These are phyloP conservation scores for Rhizoctonia solani DNA, from an alignment of 1,284 basidiomycete species.

Conservation along the genomic window DNA sequence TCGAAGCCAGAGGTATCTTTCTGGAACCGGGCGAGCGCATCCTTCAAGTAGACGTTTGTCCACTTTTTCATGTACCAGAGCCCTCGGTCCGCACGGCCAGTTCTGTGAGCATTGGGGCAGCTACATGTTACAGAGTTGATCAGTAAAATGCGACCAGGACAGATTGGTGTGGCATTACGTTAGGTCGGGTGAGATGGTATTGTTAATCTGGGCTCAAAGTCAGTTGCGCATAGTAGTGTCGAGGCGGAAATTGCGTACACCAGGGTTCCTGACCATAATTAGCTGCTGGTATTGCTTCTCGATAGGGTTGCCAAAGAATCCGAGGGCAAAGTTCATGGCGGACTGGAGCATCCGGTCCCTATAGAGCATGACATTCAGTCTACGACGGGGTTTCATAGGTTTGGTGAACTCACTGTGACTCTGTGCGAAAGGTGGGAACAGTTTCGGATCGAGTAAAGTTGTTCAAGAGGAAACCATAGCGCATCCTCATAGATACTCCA, in stretches of 20 bases:
- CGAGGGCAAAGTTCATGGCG: constrained; percentile 81
- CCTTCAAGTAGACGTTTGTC: constrained; percentile 70
- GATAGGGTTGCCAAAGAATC: constrained; percentile 84
- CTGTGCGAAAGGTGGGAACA: constrained; percentile 84
- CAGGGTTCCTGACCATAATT: constrained; percentile 70
- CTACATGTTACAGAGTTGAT: not conserved
- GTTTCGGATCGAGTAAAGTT: constrained; percentile 74
- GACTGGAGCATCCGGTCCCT: constrained; percentile 83
- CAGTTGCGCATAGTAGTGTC: not conserved
- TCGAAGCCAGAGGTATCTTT: constrained; percentile 64
- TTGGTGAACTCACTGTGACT: constrained; percentile 67
- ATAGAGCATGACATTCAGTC: constrained; percentile 27
- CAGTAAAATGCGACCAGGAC: not conserved
- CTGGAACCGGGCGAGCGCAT: constrained; percentile 67
- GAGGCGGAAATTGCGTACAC: constrained; percentile 46
- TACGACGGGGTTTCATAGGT: no score
- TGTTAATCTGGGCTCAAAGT: constrained; percentile 62
- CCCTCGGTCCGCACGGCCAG: constrained; percentile 36
- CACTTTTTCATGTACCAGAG: constrained; percentile 52
- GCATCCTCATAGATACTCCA: constrained; percentile 38
- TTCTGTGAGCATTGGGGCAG: constrained; percentile 34
- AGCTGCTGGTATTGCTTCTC: constrained; percentile 79
- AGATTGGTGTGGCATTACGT: constrained; percentile 50
- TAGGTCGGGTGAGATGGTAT: constrained; percentile 75
- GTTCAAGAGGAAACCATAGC: constrained; percentile 49